A percentile compares a stretch with the other conserved stretches of the same genome.
phyloP scores from a whole-genome alignment of 116 monocot genomes.

The Trichopus zeylanicus region DNA sequence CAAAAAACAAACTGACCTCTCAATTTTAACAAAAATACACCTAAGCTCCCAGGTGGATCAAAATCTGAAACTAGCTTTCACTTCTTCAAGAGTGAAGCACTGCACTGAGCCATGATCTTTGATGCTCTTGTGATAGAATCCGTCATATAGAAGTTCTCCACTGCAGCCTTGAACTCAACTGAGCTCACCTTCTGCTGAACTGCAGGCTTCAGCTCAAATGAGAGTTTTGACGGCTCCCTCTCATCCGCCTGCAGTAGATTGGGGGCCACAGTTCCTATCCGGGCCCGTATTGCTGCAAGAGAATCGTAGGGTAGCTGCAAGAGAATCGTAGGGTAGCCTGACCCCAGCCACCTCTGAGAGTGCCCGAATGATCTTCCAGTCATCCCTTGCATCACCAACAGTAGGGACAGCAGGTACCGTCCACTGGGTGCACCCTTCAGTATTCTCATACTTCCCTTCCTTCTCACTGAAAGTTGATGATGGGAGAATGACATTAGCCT shows the following conservation, averaged over 20 bases:
- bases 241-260: conserved; percentile 79
- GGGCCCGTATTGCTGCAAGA: conserved; percentile 39
- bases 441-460: conserved; percentile 95
- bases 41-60: background rate
- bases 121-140: conserved; percentile 90
- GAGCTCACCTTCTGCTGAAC: conserved; percentile 31
- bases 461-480: conserved; percentile 94
- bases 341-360: conserved; percentile 87
- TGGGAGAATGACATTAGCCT: conserved; percentile 87
- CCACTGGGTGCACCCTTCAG: conserved; percentile 89
- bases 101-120: conserved; percentile 98
- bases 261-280: conserved; percentile 72
- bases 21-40: background rate
- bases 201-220: conserved; percentile 51
- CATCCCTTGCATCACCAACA: conserved; percentile 94
- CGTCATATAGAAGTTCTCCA: conserved; percentile 97
- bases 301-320: conserved; percentile 65
- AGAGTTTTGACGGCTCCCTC: conserved; percentile 50
- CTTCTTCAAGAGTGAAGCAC: conserved; percentile 58
- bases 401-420: conserved; percentile 93
- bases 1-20: background rate
- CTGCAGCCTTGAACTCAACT: conserved; percentile 33
- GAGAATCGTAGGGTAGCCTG: conserved; percentile 63
- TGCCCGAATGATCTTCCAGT: conserved; percentile 95
- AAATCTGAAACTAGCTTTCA: conserved; percentile 1